Evolutionary conservation across 768 basidiomycete genomes (phyloP), one percentile per base, ranked within the genome.

Genomic region (Phlebiopsis flavidoalba): DNA sequence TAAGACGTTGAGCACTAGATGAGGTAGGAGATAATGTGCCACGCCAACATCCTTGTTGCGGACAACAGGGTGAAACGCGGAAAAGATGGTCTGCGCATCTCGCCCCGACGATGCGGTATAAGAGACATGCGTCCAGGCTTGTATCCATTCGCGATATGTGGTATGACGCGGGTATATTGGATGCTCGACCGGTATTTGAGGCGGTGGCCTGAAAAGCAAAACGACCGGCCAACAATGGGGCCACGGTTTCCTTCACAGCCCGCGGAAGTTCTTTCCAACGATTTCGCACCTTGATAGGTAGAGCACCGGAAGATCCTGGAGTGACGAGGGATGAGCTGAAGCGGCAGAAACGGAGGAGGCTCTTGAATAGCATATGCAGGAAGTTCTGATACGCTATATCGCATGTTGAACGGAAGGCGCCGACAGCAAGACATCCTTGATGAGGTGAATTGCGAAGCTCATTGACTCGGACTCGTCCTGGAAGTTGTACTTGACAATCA

Each of bases 141-240:
- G 94, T 36, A 98, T 83, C 97, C 97, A 99, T 72, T 98, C 95
- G 46, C 95, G 86, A 73, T 98, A 99, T 0, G 93, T 96, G 1
- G 83, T 71, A 59, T 86, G 81, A 5, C 75, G 74, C 0, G 83
- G 80, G 73, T 98, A 99, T 59, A 98, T 86, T 2, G 96, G 95
- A 64, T 87, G 83, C 53, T 77, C 72, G 19, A 78, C 70, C 2
- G 75, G 65, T 11, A 75, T 76, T 1, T 73, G 67, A 1, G 72
- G 67, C 8, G 62, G 61, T 3, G 67, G 58, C 2, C 67, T 61
- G 3, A 71, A 63, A n/a, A 4, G 80, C 79, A 69, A 85, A 92
- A 40, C 83, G 80, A 45, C 82, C 80, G 61, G 86, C 89, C 12
- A 98, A 81, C 19, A 98, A 77, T 0, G 96, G 94, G 0, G 92